Evolutionary conservation across 352 stramenopile species (phyloP).

Genomic region (Halophytophthora polymorphica): DNA sequence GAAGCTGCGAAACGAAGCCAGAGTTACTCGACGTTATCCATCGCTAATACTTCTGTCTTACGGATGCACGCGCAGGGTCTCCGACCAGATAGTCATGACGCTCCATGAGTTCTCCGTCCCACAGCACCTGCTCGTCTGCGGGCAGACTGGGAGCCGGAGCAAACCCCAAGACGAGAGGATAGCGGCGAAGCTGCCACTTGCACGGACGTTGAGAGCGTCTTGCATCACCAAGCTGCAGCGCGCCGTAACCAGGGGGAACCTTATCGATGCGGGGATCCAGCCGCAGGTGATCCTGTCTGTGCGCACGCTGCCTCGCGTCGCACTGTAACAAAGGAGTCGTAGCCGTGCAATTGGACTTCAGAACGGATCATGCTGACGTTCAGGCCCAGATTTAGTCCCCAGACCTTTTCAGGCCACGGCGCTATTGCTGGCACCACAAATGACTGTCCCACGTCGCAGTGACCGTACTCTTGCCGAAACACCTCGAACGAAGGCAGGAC

Average conservation of each 20-base stretch:
- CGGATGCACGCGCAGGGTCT: slow-evolving; percentile 7
- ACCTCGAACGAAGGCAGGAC: too few species aligned
- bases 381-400: too few species aligned
- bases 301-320: slow-evolving; percentile 32
- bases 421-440: too few species aligned
- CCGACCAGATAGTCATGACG: slow-evolving; percentile 12
- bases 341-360: too few species aligned
- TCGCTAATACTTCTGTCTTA: slow-evolving; percentile 11
- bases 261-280: neutral
- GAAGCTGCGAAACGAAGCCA: neutral
- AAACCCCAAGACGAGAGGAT: slow-evolving; percentile 8
- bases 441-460: too few species aligned
- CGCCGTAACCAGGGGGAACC: slow-evolving; percentile 8
- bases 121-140: slow-evolving; percentile 24
- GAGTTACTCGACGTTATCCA: neutral
- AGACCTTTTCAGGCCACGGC: too few species aligned
- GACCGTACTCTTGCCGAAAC: too few species aligned
- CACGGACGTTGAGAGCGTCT: slow-evolving; percentile 9
- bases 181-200: slow-evolving; percentile 1
- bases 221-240: slow-evolving; percentile 15
- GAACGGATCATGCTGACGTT: too few species aligned
- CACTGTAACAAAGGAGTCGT: slow-evolving; percentile 23
- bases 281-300: slow-evolving; percentile 13
- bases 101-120: slow-evolving; percentile 59
- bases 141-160: neutral